Evolutionary conservation across 768 basidiomycete genomes (phyloP).

Genomic region (Tulasnella sp.): DNA sequence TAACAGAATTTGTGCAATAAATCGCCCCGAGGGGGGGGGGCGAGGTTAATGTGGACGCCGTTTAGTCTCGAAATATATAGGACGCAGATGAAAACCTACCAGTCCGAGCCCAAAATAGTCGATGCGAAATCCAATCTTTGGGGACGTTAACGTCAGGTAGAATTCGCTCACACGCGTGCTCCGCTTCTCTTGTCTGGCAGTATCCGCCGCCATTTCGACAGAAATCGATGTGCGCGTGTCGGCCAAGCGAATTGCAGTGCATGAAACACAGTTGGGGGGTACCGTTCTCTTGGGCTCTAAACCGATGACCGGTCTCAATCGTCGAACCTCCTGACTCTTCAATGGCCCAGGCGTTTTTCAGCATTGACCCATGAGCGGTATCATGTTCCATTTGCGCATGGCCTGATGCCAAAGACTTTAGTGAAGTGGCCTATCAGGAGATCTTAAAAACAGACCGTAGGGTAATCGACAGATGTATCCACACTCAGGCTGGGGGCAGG

Average conservation of each 20-base stretch:
- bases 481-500: constrained; percentile 24
- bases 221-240: constrained; percentile 24
- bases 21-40: too few relatives aligned
- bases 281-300: constrained; percentile 6
- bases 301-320: constrained; percentile 9
- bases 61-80: not conserved
- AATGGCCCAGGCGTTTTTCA: constrained; percentile 20
- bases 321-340: constrained; percentile 3
- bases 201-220: not conserved
- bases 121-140: constrained; percentile 57
- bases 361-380: constrained; percentile 28
- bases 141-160: constrained; percentile 46
- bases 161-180: constrained; percentile 48
- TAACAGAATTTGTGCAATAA: too few relatives aligned
- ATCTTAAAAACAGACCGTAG: not conserved
- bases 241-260: constrained; percentile 14
- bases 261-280: constrained; percentile 12
- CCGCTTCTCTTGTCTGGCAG: constrained; percentile 41
- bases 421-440: not conserved
- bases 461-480: constrained; percentile 26
- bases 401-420: not conserved
- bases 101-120: constrained; percentile 53
- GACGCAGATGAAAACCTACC: constrained; percentile 41
- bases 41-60: not conserved
- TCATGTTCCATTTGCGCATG: constrained; percentile 24